These are phyloP conservation scores for Metschnikowia dekortorum DNA, from an alignment of 805 yeast genomes.

Conservation along the genomic window DNA sequence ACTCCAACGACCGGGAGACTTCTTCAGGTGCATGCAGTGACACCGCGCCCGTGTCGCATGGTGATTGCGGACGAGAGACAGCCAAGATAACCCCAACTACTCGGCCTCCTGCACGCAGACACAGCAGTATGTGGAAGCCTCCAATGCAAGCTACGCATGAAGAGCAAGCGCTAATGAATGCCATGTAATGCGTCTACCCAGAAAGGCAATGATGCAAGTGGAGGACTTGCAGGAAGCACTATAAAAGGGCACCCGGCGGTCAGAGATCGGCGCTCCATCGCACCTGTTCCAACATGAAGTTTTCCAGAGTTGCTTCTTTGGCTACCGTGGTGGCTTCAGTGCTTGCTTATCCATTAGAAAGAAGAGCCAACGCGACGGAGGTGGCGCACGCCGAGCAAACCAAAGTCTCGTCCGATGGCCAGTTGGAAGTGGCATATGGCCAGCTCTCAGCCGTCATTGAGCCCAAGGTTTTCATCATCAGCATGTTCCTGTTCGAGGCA, in stretches of 20 bases:
- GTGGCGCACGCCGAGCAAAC: neutral
- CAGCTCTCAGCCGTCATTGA: conserved; percentile 34
- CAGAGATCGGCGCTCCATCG: neutral
- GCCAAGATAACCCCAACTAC: neutral
- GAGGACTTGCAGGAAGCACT: neutral
- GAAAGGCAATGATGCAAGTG: neutral
- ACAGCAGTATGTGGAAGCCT: neutral
- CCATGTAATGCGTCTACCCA: neutral
- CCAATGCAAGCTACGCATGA: neutral
- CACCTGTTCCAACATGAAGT: conserved; percentile 14
- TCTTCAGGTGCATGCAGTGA: neutral
- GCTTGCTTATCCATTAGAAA: conserved; percentile 16
- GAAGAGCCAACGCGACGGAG: conserved; percentile 9
- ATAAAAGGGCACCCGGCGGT: neutral
- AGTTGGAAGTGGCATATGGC: conserved; percentile 23
- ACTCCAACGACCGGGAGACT: neutral
- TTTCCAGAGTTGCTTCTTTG: conserved; percentile 13
- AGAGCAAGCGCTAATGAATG: neutral
- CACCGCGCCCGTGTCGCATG: neutral
- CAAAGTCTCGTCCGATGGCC: conserved; percentile 11
- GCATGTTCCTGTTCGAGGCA: conserved; percentile 52
- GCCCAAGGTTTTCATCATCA: conserved; percentile 54
- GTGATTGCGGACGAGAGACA: neutral
- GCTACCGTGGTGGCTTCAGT: conserved; percentile 14
- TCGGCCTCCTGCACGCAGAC: neutral